Evolutionary conservation across 2,329 filamentous ascomycete genomes (phyloP).

Genomic region (Verticillium nubilum): DNA sequence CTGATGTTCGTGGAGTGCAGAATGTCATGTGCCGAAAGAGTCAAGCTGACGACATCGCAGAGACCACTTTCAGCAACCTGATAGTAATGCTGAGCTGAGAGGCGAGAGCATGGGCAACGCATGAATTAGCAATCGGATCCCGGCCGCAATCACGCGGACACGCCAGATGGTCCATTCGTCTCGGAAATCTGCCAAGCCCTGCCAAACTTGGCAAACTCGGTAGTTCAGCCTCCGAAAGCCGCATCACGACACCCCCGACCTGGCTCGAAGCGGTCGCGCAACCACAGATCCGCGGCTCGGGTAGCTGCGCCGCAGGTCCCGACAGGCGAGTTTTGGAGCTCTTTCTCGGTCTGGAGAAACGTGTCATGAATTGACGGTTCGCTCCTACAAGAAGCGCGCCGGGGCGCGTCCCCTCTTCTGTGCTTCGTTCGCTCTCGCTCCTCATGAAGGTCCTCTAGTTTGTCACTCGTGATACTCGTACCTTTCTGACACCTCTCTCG

Average conservation of each 20-base stretch:
- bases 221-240: conserved; percentile 1
- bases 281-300: conserved; percentile 1
- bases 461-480: too few relatives aligned
- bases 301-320: neutral
- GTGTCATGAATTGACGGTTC: conserved; percentile 1
- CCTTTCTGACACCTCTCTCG: too few relatives aligned
- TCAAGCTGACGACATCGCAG: neutral
- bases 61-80: neutral
- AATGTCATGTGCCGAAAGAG: too few relatives aligned
- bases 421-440: neutral
- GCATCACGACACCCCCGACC: neutral
- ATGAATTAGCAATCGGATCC: neutral
- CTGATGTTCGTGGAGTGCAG: too few relatives aligned
- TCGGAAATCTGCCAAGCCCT: neutral
- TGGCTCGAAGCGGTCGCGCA: neutral
- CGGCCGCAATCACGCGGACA: neutral
- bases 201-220: conserved; percentile 5
- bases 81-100: too few relatives aligned
- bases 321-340: neutral
- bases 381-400: neutral
- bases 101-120: too few relatives aligned
- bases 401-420: neutral
- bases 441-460: too few relatives aligned
- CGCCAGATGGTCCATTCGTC: neutral
- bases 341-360: neutral